Evolutionary conservation across 1,284 basidiomycete genomes (phyloP).

Genomic region (Cryptococcus maquisensis): DNA sequence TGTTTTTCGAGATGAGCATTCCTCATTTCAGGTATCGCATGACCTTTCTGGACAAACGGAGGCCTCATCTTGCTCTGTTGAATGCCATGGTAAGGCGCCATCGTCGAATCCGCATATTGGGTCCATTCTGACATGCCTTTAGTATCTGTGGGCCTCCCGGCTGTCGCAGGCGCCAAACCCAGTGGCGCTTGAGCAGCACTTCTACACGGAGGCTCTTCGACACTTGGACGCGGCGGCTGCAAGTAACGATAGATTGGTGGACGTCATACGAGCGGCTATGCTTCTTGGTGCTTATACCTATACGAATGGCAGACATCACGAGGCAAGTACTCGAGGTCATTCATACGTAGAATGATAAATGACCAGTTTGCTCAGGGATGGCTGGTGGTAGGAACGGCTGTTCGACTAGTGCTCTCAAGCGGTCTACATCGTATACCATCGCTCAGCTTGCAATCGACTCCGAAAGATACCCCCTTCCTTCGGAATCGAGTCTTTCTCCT

Average conservation of each 20-base stretch:
- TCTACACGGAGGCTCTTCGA: conserved; percentile 32
- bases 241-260: conserved; percentile 38
- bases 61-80: conserved; percentile 38
- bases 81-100: conserved; percentile 35
- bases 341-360: not conserved
- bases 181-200: conserved; percentile 32
- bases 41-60: conserved; percentile 35
- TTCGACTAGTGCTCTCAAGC: conserved; percentile 35
- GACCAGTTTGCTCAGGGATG: conserved; percentile 23
- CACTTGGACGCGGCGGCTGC: conserved; percentile 34
- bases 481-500: conserved; percentile 32
- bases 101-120: not conserved
- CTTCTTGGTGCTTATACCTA: conserved; percentile 38
- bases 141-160: conserved; percentile 45
- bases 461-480: conserved; percentile 27
- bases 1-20: conserved; percentile 45
- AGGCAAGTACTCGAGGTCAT: conserved; percentile 14
- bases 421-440: conserved; percentile 42
- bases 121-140: not conserved
- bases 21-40: conserved; percentile 41
- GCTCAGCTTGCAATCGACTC: conserved; percentile 20
- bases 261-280: conserved; percentile 39
- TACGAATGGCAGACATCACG: conserved; percentile 39
- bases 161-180: conserved; percentile 35
- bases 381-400: conserved; percentile 33